Conservation (phyloP, 345 rosid genomes). For the Clarkia xantiana region DNA sequence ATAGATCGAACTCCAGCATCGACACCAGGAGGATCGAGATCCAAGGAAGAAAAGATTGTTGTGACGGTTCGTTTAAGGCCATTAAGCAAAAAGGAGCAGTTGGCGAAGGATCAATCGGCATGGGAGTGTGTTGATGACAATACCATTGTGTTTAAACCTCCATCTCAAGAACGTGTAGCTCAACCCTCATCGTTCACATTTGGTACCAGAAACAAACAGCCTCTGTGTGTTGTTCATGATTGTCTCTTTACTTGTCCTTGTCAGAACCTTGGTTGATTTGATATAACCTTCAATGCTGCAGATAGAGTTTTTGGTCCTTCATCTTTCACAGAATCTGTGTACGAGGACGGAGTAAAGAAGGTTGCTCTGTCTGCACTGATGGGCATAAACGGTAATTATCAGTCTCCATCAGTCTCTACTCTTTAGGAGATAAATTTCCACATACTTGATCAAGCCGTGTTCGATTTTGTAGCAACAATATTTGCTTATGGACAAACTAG, state of each 20-base stretch:
- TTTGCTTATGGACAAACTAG: conserved; percentile 99
- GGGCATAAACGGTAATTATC: conserved; percentile 76
- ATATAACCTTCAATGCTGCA: conserved; percentile 14
- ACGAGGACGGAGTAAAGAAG: conserved; percentile 93
- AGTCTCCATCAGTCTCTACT: not conserved
- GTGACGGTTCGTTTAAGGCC: conserved; percentile 94
- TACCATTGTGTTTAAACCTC: conserved; percentile 59
- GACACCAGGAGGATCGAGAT: conserved; percentile 59
- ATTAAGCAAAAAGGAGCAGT: conserved; percentile 68
- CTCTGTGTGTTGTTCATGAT: not conserved
- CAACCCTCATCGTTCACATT: conserved; percentile 70
- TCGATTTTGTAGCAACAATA: conserved; percentile 59
- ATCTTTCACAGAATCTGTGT: conserved; percentile 59
- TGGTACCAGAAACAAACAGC: conserved; percentile 33
- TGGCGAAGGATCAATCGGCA: conserved; percentile 76
- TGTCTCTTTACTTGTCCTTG: not conserved
- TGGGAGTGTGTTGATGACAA: conserved; percentile 94
- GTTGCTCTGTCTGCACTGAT: conserved; percentile 91
- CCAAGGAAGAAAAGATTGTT: conserved; percentile 89
- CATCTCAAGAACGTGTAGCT: conserved; percentile 62
- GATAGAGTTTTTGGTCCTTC: conserved; percentile 92
- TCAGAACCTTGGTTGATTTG: conserved; percentile 9
- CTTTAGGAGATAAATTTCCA: not conserved
- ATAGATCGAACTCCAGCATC: conserved; percentile 59
- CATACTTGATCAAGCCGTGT: not conserved